Conservation (phyloP, 805 yeast genomes). For the Ogataea nonfermentans region DNA sequence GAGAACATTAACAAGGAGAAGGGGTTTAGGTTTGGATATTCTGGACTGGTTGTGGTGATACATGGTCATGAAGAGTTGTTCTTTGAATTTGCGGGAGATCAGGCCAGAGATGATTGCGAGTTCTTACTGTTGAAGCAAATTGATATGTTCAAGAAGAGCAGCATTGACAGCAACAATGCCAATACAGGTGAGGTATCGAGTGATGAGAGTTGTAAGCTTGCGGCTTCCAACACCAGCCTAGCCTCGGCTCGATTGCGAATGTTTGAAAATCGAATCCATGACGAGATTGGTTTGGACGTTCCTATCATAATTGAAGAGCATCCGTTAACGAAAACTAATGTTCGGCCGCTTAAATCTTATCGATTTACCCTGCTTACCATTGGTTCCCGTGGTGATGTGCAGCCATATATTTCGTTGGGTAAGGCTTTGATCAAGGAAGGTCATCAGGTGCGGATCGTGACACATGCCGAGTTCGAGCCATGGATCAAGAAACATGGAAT, state of each 20-base stretch:
- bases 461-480: conserved; percentile 75
- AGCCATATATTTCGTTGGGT: conserved; percentile 91
- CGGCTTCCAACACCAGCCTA: conserved; percentile 31
- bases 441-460: conserved; percentile 78
- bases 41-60: conserved; percentile 66
- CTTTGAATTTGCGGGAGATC: conserved; percentile 68
- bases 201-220: conserved; percentile 32
- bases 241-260: conserved; percentile 61
- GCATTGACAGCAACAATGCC: conserved; percentile 8
- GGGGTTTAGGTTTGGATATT: conserved; percentile 67
- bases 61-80: conserved; percentile 75
- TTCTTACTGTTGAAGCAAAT: conserved; percentile 48
- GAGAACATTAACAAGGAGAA: conserved; percentile 67
- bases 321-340: conserved; percentile 39
- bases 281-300: conserved; percentile 59
- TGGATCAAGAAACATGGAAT: conserved; percentile 73
- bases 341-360: conserved; percentile 53
- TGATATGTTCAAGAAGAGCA: conserved; percentile 38
- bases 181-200: conserved; percentile 17
- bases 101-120: conserved; percentile 73
- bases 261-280: conserved; percentile 63
- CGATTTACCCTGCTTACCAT: conserved; percentile 76
- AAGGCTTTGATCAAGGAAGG: conserved; percentile 78
- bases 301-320: conserved; percentile 70
- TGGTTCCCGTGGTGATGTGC: conserved; percentile 96